Conservation (phyloP, 192 early-diverging fungal species). For the Mortierella alpina region DNA sequence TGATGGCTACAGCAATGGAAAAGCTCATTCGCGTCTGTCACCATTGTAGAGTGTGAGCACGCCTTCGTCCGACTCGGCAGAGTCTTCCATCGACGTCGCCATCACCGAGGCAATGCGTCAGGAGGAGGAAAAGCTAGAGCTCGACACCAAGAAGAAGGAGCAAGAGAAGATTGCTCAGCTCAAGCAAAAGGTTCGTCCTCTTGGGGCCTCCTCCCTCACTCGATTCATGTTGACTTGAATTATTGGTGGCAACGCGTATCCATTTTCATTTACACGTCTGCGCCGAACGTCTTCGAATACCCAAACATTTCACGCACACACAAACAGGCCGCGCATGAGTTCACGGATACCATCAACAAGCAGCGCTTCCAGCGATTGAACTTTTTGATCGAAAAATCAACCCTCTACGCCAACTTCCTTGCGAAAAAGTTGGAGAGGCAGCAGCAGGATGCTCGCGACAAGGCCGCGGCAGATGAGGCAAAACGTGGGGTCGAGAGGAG, state of each 20-base stretch:
- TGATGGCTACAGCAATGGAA: background rate
- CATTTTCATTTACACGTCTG: background rate
- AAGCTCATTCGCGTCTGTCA: background rate
- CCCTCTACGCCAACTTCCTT: slow-evolving; percentile 83
- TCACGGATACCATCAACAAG: slow-evolving; percentile 64
- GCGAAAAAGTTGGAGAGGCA: slow-evolving; percentile 80
- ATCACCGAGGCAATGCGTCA: slow-evolving; percentile 55
- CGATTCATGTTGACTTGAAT: slow-evolving; percentile 6
- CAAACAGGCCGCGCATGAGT: slow-evolving; percentile 71
- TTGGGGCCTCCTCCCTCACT: background rate
- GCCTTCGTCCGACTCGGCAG: slow-evolving; percentile 17
- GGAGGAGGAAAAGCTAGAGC: slow-evolving; percentile 56
- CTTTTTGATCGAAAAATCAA: slow-evolving; percentile 85
- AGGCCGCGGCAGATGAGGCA: slow-evolving; percentile 42
- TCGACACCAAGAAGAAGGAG: slow-evolving; percentile 57
- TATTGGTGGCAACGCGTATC: slow-evolving; percentile 38
- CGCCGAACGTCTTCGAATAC: slow-evolving; percentile 1
- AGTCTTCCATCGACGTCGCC: slow-evolving; percentile 14
- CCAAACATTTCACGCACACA: background rate
- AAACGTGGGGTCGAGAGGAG: slow-evolving; percentile 10
- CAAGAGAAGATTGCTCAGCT: slow-evolving; percentile 60
- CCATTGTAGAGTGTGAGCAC: slow-evolving; percentile 29
- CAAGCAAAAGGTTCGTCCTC: slow-evolving; percentile 52
- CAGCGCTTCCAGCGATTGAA: slow-evolving; percentile 80
- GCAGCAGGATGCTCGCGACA: slow-evolving; percentile 73